A percentile compares a stretch with the other conserved stretches of the same genome.
Evolutionary conservation across 768 basidiomycete species (phyloP).

Genomic region (Psilocybe tampanensis): DNA sequence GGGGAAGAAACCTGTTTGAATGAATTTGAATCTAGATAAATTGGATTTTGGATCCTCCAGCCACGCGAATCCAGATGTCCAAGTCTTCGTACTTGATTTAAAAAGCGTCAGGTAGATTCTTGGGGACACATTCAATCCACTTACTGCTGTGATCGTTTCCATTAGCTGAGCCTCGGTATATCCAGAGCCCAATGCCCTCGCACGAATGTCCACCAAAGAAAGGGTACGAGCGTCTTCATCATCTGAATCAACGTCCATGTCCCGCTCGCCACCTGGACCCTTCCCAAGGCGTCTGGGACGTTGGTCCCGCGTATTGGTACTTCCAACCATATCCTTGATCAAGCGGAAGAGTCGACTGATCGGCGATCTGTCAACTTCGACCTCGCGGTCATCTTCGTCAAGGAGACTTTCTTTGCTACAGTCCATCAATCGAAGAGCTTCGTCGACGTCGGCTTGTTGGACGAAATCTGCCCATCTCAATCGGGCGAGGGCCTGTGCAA

Average conservation of each 20-base stretch:
- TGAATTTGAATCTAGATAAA: conserved; percentile 45
- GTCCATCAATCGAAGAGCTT: conserved; percentile 96
- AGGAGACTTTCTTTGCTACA: conserved; percentile 91
- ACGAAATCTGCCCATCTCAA: conserved; percentile 84
- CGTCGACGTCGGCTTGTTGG: conserved; percentile 88
- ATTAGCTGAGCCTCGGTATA: conserved; percentile 92
- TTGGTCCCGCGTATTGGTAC: conserved; percentile 30
- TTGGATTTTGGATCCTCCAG: conserved; percentile 79
- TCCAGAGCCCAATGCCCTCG: conserved; percentile 81
- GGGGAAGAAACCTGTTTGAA: not conserved
- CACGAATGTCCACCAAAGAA: conserved; percentile 85
- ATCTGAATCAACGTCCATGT: conserved; percentile 70
- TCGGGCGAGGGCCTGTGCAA: conserved; percentile 93
- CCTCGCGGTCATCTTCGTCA: conserved; percentile 74
- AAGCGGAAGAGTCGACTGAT: conserved; percentile 87
- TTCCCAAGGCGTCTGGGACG: conserved; percentile 58
- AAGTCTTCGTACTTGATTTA: conserved; percentile 80
- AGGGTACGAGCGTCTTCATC: conserved; percentile 75
- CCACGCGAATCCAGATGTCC: conserved; percentile 80
- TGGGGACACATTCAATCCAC: conserved; percentile 19
- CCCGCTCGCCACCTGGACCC: conserved; percentile 71
- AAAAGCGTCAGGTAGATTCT: too few species aligned
- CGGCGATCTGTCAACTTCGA: conserved; percentile 75
- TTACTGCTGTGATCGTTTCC: conserved; percentile 80
- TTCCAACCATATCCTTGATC: conserved; percentile 81